Conservation (phyloP, 2,329 filamentous ascomycete species). For the Neonectria sp. region DNA sequence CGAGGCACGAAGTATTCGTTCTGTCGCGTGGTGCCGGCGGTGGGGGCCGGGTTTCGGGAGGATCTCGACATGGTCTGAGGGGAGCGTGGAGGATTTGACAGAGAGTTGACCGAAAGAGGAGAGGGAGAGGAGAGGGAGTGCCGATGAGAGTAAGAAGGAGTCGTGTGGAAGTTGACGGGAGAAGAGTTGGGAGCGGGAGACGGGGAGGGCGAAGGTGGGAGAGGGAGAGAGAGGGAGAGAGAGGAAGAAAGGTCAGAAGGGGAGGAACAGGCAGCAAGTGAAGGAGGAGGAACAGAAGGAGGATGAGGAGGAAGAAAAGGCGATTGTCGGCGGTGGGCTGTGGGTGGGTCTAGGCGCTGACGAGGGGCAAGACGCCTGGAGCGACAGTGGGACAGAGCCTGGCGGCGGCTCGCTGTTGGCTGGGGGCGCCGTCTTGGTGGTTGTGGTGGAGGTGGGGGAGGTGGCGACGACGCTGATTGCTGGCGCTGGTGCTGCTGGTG, state of each 20-base stretch:
- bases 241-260: slow-evolving; percentile 39
- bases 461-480: slow-evolving; percentile 35
- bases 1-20: slow-evolving; percentile 87
- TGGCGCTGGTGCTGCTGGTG: slow-evolving; percentile 18
- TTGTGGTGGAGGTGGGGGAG: slow-evolving; percentile 40
- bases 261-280: slow-evolving; percentile 43
- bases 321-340: slow-evolving; percentile 45
- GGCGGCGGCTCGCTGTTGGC: slow-evolving; percentile 46
- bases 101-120: slow-evolving; percentile 37
- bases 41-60: slow-evolving; percentile 55
- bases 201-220: slow-evolving; percentile 37
- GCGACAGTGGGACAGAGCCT: slow-evolving; percentile 46
- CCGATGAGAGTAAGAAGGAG: slow-evolving; percentile 34
- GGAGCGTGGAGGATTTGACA: slow-evolving; percentile 34
- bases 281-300: slow-evolving; percentile 44
- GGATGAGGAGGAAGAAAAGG: slow-evolving; percentile 51
- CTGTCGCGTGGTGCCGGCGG: slow-evolving; percentile 64
- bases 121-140: slow-evolving; percentile 39
- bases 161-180: slow-evolving; percentile 31
- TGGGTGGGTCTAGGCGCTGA: slow-evolving; percentile 47
- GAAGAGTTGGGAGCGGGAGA: slow-evolving; percentile 37
- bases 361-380: slow-evolving; percentile 44
- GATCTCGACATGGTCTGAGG: slow-evolving; percentile 57
- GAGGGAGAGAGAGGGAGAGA: slow-evolving; percentile 15
- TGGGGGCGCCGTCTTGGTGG: slow-evolving; percentile 42